Conservation (phyloP, 164 flowering plant species). For the Macadamia tetraphylla region DNA sequence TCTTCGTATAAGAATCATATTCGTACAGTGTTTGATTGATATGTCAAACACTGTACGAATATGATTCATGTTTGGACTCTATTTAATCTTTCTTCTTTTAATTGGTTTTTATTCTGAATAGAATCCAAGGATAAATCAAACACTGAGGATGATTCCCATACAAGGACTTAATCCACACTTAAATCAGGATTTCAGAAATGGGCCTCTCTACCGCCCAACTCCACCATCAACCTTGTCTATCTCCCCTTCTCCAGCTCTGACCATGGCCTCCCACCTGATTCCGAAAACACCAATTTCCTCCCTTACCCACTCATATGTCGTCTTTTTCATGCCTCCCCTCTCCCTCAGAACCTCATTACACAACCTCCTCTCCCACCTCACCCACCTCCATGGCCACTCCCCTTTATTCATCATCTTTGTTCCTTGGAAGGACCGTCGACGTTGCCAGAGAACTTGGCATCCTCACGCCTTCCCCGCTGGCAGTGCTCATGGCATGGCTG, state of each 20-base stretch:
- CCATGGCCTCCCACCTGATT: slow-evolving; percentile 16
- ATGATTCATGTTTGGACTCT: too few relatives aligned
- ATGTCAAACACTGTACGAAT: too few relatives aligned
- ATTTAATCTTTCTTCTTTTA: too few relatives aligned
- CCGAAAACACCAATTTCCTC: slow-evolving; percentile 11
- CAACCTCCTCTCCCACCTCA: neutral
- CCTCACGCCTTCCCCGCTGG: slow-evolving; percentile 1
- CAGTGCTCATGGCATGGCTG: neutral
- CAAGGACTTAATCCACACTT: too few relatives aligned
- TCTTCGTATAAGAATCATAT: too few relatives aligned
- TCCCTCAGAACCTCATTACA: slow-evolving; percentile 11
- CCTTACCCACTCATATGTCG: slow-evolving; percentile 5
- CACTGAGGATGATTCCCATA: too few relatives aligned
- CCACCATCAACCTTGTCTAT: slow-evolving; percentile 6
- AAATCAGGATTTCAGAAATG: too few relatives aligned
- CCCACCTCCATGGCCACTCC: neutral
- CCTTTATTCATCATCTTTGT: slow-evolving; percentile 10
- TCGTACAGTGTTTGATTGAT: too few relatives aligned
- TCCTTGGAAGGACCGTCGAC: slow-evolving; percentile 12
- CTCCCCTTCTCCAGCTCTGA: slow-evolving; percentile 12
- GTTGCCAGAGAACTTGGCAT: neutral
- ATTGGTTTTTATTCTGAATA: too few relatives aligned
- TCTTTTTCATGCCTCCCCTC: slow-evolving; percentile 10
- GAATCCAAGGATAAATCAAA: too few relatives aligned
- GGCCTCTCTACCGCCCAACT: neutral